Conservation (phyloP, 345 rosid genomes). For the Euphorbia tirucalli region DNA sequence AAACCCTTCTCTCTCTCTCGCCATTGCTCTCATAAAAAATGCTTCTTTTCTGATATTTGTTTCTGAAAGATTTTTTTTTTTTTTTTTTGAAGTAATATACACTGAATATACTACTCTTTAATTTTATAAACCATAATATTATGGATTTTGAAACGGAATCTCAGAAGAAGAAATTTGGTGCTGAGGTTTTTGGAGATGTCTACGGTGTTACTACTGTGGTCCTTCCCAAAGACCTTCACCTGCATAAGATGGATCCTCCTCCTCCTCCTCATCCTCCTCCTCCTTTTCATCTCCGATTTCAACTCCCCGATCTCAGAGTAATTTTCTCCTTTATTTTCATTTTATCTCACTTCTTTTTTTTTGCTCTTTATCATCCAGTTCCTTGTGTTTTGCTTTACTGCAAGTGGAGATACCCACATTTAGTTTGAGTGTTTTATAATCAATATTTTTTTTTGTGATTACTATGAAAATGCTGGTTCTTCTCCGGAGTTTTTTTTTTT, state of each 20-base stretch:
- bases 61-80: too few relatives aligned
- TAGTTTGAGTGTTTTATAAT: too few relatives aligned
- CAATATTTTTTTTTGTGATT: too few relatives aligned
- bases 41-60: not conserved
- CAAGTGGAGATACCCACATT: too few relatives aligned
- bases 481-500: too few relatives aligned
- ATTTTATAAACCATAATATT: not conserved
- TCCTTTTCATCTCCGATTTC: slow-evolving; percentile 55
- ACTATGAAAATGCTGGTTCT: not conserved
- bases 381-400: too few relatives aligned
- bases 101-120: not conserved
- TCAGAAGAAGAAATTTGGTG: slow-evolving; percentile 43
- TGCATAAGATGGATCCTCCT: slow-evolving; percentile 44
- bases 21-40: not conserved
- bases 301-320: slow-evolving; percentile 63
- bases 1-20: not conserved
- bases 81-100: not conserved
- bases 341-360: too few relatives aligned
- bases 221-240: slow-evolving; percentile 59
- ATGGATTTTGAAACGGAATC: slow-evolving; percentile 48
- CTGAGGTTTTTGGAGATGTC: slow-evolving; percentile 48
- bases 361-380: too few relatives aligned
- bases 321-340: not conserved
- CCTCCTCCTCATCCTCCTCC: slow-evolving; percentile 17
- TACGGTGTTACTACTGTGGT: slow-evolving; percentile 35